Conservation (phyloP, 2,329 filamentous ascomycete genomes). For the Ceratocystis lukuohia region DNA sequence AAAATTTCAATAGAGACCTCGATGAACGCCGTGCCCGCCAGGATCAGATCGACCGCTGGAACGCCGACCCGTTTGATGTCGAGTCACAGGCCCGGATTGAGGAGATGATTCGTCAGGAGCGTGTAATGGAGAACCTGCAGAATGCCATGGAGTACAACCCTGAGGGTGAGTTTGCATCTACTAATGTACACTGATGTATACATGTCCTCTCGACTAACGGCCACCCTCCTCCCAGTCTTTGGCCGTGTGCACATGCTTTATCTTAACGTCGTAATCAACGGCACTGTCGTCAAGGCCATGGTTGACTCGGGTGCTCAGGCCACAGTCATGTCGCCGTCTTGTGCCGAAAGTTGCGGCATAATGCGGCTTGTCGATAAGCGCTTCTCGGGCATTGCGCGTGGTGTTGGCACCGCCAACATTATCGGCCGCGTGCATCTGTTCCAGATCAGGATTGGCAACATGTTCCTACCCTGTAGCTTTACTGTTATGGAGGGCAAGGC, state of each 20-base stretch:
- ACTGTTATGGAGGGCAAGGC: conserved; percentile 99
- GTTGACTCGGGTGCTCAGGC: conserved; percentile 96
- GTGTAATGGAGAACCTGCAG: conserved; percentile 88
- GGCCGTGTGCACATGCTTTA: conserved; percentile 93
- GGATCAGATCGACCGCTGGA: conserved; percentile 70
- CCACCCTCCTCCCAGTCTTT: conserved; percentile 51
- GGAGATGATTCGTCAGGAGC: conserved; percentile 91
- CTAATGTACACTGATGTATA: no score
- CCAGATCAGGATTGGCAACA: conserved; percentile 79
- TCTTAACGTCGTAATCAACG: conserved; percentile 89
- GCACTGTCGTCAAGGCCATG: conserved; percentile 81
- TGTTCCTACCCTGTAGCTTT: conserved; percentile 85
- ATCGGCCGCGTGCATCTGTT: conserved; percentile 91
- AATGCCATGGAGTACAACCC: conserved; percentile 96
- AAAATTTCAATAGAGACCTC: conserved; percentile 56
- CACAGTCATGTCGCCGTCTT: conserved; percentile 94
- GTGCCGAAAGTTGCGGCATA: conserved; percentile 83
- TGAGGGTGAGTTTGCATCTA: conserved; percentile 52
- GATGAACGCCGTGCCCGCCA: conserved; percentile 64
- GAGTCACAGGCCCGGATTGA: conserved; percentile 87
- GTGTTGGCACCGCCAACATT: conserved; percentile 88
- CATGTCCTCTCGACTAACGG: neutral
- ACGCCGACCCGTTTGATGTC: conserved; percentile 86
- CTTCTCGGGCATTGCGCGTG: conserved; percentile 81
- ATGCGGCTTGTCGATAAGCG: conserved; percentile 90